Evolutionary conservation across 768 basidiomycete genomes (phyloP), one percentile per base, ranked within the genome.

Genomic region (Phaeotremella skinneri): DNA sequence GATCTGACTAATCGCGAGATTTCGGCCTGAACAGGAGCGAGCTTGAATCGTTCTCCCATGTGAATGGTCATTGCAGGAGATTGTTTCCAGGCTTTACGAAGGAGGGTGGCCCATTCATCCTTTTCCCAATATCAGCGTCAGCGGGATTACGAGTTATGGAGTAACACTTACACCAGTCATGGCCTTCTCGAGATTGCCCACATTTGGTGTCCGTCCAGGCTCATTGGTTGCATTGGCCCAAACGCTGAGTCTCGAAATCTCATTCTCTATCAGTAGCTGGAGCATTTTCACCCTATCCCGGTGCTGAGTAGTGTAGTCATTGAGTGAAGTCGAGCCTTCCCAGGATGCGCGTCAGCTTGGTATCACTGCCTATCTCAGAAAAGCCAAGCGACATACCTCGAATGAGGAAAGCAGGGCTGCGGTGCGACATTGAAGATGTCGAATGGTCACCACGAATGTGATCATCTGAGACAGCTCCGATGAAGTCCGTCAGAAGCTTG

Each of bases 191-290:
- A 81, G 70, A 73, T 79, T 80, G 6, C 81, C 82, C 37, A 82
- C 29, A 0, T 41, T 21, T 0, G 61, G 45, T 3, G 30, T 32
- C 32, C 69, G 57, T 4, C 49, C 31, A 11, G 81, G 67, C 62
- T 96, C 93, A 59, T 87, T 88, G 29, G 83, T 81, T 0, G 91
- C 90, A 76, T 98, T 98, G 43, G 81, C 81, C 96, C 96, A 98
- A 6, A 98, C 92, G 3, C 80, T 83, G 42, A 98, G 78, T 16
- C 92, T 83, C 67, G 82, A 85, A 42, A 97, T 85, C 74, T 99
- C 96, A 71, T 90, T 92, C 76, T 94, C 91, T 5, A 91, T 85
- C 13, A 98, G 82, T 6, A 94, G 78, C 21, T 86, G 82, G n/a
- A 97, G 79, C 0, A 94, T 86, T 20, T 83, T 81, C 57, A 87